Conservation (phyloP, 352 stramenopile species). For the Phytophthora nicotianae region DNA sequence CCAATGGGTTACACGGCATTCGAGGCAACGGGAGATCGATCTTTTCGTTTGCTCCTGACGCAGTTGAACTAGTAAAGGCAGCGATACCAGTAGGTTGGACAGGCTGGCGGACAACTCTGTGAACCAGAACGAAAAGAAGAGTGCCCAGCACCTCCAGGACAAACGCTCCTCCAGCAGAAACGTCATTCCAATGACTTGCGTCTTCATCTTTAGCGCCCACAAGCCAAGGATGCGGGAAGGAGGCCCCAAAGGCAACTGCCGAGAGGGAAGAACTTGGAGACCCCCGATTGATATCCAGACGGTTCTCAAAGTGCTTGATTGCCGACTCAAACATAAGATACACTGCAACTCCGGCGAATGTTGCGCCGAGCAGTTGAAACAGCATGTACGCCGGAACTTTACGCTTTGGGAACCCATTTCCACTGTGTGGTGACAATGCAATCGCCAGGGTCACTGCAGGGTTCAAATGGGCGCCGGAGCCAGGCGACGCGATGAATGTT, state of each 20-base stretch:
- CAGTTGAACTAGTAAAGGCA: constrained; percentile 24
- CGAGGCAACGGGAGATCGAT: constrained; percentile 12
- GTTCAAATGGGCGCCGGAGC: constrained; percentile 75
- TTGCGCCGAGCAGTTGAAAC: constrained; percentile 62
- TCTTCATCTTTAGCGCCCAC: constrained; percentile 13
- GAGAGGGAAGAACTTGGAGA: constrained; percentile 50
- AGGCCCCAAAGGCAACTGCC: constrained; percentile 69
- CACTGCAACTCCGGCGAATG: constrained; percentile 47
- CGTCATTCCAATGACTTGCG: constrained; percentile 26
- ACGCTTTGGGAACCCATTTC: constrained; percentile 32
- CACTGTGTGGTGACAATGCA: constrained; percentile 38
- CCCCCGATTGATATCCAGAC: constrained; percentile 41
- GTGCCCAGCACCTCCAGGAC: constrained; percentile 68
- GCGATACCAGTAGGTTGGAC: constrained; percentile 18
- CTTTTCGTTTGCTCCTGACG: constrained; percentile 6
- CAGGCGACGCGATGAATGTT: constrained; percentile 49
- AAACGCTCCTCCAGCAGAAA: constrained; percentile 46
- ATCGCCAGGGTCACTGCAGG: constrained; percentile 66
- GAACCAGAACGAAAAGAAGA: constrained; percentile 61
- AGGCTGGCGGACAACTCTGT: constrained; percentile 55
- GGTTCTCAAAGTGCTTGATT: constrained; percentile 60
- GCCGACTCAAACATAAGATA: constrained; percentile 49
- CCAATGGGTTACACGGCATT: constrained; percentile 20
- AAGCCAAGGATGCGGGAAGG: constrained; percentile 67
- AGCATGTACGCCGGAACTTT: constrained; percentile 66